Conservation (phyloP, 2,329 filamentous ascomycete genomes). For the Clonostachys solani region DNA sequence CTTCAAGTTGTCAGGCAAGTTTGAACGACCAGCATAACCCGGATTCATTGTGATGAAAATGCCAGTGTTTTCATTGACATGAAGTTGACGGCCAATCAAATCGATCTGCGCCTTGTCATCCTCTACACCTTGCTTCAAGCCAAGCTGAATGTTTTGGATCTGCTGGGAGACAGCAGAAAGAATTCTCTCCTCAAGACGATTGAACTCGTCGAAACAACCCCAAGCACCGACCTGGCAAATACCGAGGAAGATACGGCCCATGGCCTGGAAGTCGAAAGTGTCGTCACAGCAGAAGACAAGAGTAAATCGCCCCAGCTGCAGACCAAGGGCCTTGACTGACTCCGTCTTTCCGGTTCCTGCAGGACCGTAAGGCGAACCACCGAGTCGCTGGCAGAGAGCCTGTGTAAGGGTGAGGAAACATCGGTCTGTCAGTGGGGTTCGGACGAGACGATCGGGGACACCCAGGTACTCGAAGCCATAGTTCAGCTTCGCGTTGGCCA, state of each 20-base stretch:
- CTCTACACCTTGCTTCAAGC: constrained; percentile 77
- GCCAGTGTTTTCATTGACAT: constrained; percentile 88
- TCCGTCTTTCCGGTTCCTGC: constrained; percentile 99
- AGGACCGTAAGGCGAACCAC: constrained; percentile 94
- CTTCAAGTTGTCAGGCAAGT: constrained; percentile 97
- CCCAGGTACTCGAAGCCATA: constrained; percentile 99
- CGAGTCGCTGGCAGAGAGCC: constrained; percentile 88
- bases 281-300: constrained; percentile 99
- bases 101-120: constrained; percentile 89
- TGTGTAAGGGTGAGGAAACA: constrained; percentile 98
- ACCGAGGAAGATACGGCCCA: constrained; percentile 98
- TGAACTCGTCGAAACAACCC: constrained; percentile 99
- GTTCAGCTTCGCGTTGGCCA: constrained; percentile 92
- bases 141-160: constrained; percentile 98
- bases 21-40: constrained; percentile 95
- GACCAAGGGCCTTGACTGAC: constrained; percentile 94
- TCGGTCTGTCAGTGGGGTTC: constrained; percentile 93
- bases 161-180: constrained; percentile 97
- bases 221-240: constrained; percentile 98
- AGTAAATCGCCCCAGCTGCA: constrained; percentile 95
- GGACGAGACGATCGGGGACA: constrained; percentile 91
- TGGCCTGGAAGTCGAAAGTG: constrained; percentile 98
- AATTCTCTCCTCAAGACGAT: constrained; percentile 96
- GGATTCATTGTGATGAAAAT: constrained; percentile 99
- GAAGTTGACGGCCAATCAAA: constrained; percentile 83